Conservation (phyloP, 495 filamentous ascomycete species). For the Hyaloscypha finlandica region DNA sequence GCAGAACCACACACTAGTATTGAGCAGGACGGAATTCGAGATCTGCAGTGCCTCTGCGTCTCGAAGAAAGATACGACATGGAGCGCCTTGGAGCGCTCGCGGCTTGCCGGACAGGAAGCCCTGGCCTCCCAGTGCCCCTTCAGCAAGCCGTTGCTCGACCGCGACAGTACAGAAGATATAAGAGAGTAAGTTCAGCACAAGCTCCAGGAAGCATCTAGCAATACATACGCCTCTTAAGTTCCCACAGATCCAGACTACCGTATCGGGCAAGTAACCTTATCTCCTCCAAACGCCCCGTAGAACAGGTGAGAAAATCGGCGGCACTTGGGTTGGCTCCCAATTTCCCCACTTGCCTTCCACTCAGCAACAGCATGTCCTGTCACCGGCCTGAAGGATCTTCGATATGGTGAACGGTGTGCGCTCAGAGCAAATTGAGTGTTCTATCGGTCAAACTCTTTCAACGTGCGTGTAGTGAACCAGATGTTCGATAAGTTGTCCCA, state of each 20-base stretch:
- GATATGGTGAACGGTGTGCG: conserved; percentile 11
- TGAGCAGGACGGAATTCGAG: too few species aligned
- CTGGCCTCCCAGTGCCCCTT: too few species aligned
- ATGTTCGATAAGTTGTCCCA: conserved; percentile 40
- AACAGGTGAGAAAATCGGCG: conserved; percentile 16
- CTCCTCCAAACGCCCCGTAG: conserved; percentile 14
- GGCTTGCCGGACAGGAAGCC: too few species aligned
- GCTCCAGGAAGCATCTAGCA: conserved; percentile 10
- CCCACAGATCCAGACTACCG: conserved; percentile 22
- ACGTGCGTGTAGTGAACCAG: conserved; percentile 34
- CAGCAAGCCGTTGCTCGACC: too few species aligned
- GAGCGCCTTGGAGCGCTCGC: too few species aligned
- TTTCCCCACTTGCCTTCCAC: conserved; percentile 16
- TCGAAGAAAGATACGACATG: too few species aligned
- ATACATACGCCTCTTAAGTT: conserved; percentile 23
- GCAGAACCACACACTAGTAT: too few species aligned
- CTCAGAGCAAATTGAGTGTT: conserved; percentile 26
- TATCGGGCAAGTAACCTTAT: conserved; percentile 23
- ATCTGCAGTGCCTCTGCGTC: too few species aligned
- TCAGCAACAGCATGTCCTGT: conserved; percentile 17
- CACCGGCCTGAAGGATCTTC: conserved; percentile 11
- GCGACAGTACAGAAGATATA: too few species aligned
- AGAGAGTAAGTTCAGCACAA: conserved; percentile 14
- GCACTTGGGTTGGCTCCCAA: conserved; percentile 3
- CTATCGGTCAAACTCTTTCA: conserved; percentile 40